Evolutionary conservation across 108 stramenopile genomes (phyloP), one percentile per base, ranked within the genome.

Genomic region (Pseudonitzschia multistriata): DNA sequence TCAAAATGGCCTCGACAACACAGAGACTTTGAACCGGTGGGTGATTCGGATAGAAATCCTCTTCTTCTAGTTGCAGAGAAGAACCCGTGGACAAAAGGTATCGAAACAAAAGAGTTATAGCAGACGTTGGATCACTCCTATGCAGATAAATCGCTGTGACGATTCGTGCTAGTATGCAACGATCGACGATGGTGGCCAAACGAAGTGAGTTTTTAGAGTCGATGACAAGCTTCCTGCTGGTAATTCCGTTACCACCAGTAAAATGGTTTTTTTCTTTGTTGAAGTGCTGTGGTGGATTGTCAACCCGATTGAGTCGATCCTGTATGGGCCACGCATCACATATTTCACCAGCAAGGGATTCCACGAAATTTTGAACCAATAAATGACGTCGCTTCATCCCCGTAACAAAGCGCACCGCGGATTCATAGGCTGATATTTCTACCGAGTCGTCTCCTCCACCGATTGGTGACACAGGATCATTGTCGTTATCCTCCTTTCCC

Each of bases 1-100:
- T 36, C 14, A 94, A 60, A 5, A 94, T 72, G 0, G 81, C 74
- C 60, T 94, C 93, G 62, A 94, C 49, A 0, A 90, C 59, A 66
- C 81, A 83, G 36, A 90, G 56, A 66, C 93, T 94, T 55, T 88
- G 67, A n/a, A 77, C 72, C 3, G 93, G 93, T 11, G 83, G 83
- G 5, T 80, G 29, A 50, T 49, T 72, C 77, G 90, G 88, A 67
- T 85, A 82, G 25, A n/a, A n/a, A n/a, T n/a, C n/a, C n/a, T n/a
- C n/a, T n/a, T 85, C 28, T 30, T 59, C 35, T 35, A 33, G 66
- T 48, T 30, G 59, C 72, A 11, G 81, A 31, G 6, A 85, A 66
- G 7, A 87, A 85, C 15, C 77, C 68, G 84, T 79, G 33, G 87
- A 74, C 17, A 88, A 49, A 14, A 94, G 25, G 48, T 88, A 94